Conservation (phyloP, 768 basidiomycete species). For the Psilocybe tampanensis region DNA sequence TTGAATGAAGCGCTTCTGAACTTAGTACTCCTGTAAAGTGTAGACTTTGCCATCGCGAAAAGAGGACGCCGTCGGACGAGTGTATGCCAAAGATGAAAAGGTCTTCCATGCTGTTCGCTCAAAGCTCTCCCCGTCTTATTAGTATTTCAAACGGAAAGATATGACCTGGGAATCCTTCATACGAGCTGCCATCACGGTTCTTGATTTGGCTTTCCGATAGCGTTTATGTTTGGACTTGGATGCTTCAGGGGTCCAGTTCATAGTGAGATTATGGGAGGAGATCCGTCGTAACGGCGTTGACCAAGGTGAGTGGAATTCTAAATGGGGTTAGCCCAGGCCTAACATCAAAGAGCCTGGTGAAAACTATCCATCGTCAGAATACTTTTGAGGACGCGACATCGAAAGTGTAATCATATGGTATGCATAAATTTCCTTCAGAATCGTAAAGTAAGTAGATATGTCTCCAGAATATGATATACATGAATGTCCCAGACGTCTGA, state of each 20-base stretch:
- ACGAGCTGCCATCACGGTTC: neutral
- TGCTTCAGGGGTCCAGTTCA: neutral
- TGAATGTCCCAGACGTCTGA: no score
- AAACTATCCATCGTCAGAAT: no score
- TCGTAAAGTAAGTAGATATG: no score
- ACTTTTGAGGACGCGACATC: no score
- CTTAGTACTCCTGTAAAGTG: neutral
- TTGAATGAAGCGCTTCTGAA: neutral
- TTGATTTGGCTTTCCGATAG: neutral
- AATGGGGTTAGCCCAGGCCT: no score
- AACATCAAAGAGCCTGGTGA: no score
- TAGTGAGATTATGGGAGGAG: neutral
- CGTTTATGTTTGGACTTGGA: neutral
- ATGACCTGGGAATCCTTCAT: neutral
- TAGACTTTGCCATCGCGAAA: neutral
- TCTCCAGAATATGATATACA: no score
- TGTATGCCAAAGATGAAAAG: neutral
- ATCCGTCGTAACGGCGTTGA: no score
- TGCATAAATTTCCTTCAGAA: no score
- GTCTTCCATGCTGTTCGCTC: conserved; percentile 16
- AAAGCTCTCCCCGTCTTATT: neutral
- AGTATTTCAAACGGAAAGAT: neutral
- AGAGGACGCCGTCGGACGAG: neutral
- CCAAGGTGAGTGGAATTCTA: no score
- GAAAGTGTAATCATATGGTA: no score